Percentiles rank a stretch among this genome's conserved stretches.
These are phyloP conservation scores for Geoglossum glabrum DNA, from an alignment of 495 filamentous ascomycete species.

Conservation along the genomic window DNA sequence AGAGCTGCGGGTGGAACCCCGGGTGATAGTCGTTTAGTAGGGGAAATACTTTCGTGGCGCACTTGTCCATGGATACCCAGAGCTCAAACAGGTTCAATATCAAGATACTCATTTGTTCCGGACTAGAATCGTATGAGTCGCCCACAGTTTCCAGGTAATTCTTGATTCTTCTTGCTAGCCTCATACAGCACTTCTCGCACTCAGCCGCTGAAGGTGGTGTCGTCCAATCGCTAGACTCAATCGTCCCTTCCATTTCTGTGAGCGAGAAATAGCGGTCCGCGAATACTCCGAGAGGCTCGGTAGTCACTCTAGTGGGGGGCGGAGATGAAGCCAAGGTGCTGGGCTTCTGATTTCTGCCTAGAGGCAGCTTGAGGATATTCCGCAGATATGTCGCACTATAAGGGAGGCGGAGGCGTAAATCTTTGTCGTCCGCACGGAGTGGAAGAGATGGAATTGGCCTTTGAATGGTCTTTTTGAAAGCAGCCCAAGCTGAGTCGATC, in stretches of 20 bases:
- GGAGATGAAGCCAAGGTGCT: background rate
- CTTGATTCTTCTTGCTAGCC: conserved; percentile 19
- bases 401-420: conserved; percentile 21
- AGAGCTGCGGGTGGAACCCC: conserved; percentile 21
- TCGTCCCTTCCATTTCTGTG: conserved; percentile 13
- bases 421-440: conserved; percentile 12
- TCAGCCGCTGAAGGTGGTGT: background rate
- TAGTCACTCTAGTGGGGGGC: background rate
- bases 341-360: background rate
- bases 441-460: conserved; percentile 22
- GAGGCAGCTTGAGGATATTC: conserved; percentile 8
- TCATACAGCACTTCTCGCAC: conserved; percentile 14
- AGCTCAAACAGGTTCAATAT: conserved; percentile 24
- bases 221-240: conserved; percentile 4
- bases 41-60: conserved; percentile 14
- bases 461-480: conserved; percentile 14
- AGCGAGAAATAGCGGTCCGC: conserved; percentile 14
- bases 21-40: conserved; percentile 21
- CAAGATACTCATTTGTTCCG: conserved; percentile 24
- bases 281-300: conserved; percentile 12
- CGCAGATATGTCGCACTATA: conserved; percentile 25
- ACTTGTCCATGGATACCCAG: conserved; percentile 24
- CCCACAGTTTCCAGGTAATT: conserved; percentile 17
- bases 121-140: conserved; percentile 23
- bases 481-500: conserved; percentile 15